Conservation (phyloP, 2,329 filamentous ascomycete species). For the Aspergillus aculeatinus region DNA sequence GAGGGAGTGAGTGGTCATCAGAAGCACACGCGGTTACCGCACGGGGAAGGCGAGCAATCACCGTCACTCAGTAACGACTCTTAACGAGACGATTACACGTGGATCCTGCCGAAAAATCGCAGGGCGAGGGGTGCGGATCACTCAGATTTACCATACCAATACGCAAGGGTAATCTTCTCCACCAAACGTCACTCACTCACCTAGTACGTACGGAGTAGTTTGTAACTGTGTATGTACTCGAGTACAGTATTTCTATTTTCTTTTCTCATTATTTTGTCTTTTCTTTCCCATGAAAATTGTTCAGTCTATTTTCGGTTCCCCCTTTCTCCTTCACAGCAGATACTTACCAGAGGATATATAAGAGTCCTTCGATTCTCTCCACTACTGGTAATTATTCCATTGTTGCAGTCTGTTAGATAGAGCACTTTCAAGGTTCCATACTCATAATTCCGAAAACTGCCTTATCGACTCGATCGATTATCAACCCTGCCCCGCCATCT, state of each 20-base stretch:
- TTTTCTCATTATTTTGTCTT: not conserved
- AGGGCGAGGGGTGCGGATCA: not conserved
- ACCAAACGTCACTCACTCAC: not conserved
- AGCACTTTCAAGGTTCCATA: not conserved
- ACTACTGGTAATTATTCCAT: not conserved
- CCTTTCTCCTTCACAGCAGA: not conserved
- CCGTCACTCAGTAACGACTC: not conserved
- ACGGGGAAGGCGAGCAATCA: not conserved
- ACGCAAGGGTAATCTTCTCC: not conserved
- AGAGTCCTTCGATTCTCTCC: not conserved
- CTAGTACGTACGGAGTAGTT: too few species aligned
- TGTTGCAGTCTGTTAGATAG: not conserved
- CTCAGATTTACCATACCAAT: not conserved
- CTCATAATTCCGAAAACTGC: not conserved
- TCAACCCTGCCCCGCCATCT: conserved; percentile 20
- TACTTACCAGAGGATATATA: not conserved
- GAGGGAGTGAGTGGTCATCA: not conserved
- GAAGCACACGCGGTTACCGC: not conserved
- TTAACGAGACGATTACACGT: not conserved
- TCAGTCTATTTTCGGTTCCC: too few species aligned
- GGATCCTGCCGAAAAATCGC: not conserved
- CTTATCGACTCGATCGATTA: not conserved
- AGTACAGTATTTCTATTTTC: not conserved
- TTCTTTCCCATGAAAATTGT: not conserved
- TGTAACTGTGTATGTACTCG: too few species aligned